Evolutionary conservation across 805 yeast genomes (phyloP), one percentile per base, ranked within the genome.

Genomic region (Candida hispaniensis): DNA sequence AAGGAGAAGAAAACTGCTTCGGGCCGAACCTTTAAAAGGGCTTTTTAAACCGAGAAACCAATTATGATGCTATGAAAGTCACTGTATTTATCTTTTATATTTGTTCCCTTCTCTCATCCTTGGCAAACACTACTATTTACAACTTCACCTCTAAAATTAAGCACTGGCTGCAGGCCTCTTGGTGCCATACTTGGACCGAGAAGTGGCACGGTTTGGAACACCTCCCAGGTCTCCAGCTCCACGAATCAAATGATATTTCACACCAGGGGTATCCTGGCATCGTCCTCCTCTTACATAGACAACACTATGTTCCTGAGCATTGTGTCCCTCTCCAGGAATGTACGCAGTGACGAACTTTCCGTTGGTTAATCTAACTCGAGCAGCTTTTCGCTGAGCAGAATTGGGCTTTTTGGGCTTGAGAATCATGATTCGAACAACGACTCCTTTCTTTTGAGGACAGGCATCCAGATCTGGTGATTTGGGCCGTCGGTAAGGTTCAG

Each of bases 241-340:
- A 64, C 99, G 74, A 13, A 91, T 79, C 47, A 83, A 66, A 60
- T 81, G 91, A 59, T 91, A 91, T 56, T 83, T 86, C 30, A 91
- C 95, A 70, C 99, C 99, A 15, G 98, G 98, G 49, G 88, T 66
- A 74, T 91, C 99, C 55, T 86, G 95, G 35, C 82, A 82, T 68
- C 96, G 75, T 10, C 98, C 99, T n/a, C 99, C 99, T 60, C 98
- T 74, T 3, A 91, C 94, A 35, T 75, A 71, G 1, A 91, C 97
- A 34, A 91, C 93, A 51, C 93, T 81, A 61, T 91, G 99, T 58
- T 91, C 99, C 63, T 91, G 97, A 14, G 93, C 63, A 53, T 91
- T 91, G 59, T 91, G 98, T 13, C 99, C 98, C 55, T 91, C 96
- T 38, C 99, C 99, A 10, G 96, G 95, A 40, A 91, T 91, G 56